These are phyloP conservation scores for Globisporangium ultimum DNA, from an alignment of 352 stramenopile species.

Conservation along the genomic window DNA sequence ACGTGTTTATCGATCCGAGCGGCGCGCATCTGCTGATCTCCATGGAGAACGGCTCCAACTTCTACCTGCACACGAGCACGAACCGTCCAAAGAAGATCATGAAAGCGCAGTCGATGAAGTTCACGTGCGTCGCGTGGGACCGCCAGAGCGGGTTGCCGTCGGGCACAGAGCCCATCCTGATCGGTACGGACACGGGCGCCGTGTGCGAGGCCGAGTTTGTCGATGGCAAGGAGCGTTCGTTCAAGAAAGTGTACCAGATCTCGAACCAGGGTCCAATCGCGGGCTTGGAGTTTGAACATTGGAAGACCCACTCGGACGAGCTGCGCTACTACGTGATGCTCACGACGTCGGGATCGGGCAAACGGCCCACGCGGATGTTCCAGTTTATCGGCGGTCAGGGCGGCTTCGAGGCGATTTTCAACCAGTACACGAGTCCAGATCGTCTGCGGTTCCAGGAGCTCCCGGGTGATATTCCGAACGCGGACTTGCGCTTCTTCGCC, in stretches of 20 bases:
- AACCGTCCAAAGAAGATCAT: slow-evolving; percentile 85
- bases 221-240: slow-evolving; percentile 79
- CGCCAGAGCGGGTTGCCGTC: slow-evolving; percentile 63
- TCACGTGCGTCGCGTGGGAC: slow-evolving; percentile 83
- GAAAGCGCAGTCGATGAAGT: slow-evolving; percentile 74
- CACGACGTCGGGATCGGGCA: slow-evolving; percentile 81
- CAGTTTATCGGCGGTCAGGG: slow-evolving; percentile 79
- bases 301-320: slow-evolving; percentile 55
- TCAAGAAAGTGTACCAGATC: slow-evolving; percentile 90
- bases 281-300: slow-evolving; percentile 81
- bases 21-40: slow-evolving; percentile 77
- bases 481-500: slow-evolving; percentile 75
- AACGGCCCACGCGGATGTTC: slow-evolving; percentile 88
- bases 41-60: slow-evolving; percentile 88
- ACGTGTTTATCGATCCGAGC: slow-evolving; percentile 81
- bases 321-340: slow-evolving; percentile 75
- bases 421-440: slow-evolving; percentile 75
- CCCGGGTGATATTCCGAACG: slow-evolving; percentile 77
- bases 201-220: slow-evolving; percentile 84
- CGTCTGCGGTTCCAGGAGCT: slow-evolving; percentile 89
- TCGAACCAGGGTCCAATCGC: slow-evolving; percentile 83
- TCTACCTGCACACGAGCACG: slow-evolving; percentile 73
- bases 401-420: slow-evolving; percentile 84
- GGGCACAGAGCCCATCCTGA: slow-evolving; percentile 60
- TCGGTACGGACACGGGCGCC: slow-evolving; percentile 74